phyloP scores from a whole-genome alignment of 495 filamentous ascomycete species.

The Gamarada debralockiae region DNA sequence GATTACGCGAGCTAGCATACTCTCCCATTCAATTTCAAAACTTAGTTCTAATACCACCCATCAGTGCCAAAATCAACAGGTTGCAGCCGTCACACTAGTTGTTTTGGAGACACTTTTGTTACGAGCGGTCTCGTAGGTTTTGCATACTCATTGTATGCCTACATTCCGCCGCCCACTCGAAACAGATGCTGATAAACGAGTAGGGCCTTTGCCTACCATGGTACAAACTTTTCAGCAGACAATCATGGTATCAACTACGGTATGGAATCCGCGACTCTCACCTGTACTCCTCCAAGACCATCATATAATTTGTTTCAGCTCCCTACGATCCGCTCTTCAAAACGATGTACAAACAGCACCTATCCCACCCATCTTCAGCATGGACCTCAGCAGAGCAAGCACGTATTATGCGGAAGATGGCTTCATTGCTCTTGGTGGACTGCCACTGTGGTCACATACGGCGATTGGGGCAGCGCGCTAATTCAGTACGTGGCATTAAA shows the following conservation, averaged over 20 bases:
- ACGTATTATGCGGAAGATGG: neutral
- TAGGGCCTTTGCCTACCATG: too few relatives aligned
- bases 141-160: neutral
- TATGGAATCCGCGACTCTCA: too few relatives aligned
- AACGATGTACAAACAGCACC: neutral
- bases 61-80: neutral
- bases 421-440: neutral
- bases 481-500: neutral
- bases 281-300: too few relatives aligned
- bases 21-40: neutral
- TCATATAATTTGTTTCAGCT: too few relatives aligned
- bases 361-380: neutral
- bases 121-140: neutral
- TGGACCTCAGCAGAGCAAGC: neutral
- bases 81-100: neutral
- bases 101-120: neutral
- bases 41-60: neutral
- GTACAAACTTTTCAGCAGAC: too few relatives aligned
- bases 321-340: slow-evolving; percentile 1
- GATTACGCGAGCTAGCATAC: neutral
- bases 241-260: too few relatives aligned
- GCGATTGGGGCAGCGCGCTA: neutral
- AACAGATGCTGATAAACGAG: too few relatives aligned
- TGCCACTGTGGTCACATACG: neutral
- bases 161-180: too few relatives aligned